Evolutionary conservation across 2,329 filamentous ascomycete species (phyloP), one percentile per base, ranked within the genome.

Genomic region (Aspergillus sp.): DNA sequence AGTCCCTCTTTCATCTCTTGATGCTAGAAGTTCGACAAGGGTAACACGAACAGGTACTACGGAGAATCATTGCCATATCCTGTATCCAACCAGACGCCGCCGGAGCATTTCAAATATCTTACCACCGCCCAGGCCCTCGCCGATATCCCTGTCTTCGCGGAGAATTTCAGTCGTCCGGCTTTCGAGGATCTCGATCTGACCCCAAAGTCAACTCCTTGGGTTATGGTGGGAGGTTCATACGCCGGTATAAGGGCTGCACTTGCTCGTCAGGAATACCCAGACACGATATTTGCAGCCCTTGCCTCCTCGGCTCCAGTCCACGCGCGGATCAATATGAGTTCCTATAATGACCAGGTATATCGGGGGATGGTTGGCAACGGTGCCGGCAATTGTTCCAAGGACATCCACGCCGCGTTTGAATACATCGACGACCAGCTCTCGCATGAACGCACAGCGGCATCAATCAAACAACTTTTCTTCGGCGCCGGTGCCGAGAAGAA

Each of bases 341-440:
- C 75, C 21, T 84, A 82, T 64, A 83, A 74, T 52, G 80, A 83
- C 21, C 77, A 81, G 39, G 66, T 84, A 2, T 79, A 79, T 62
- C 74, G 72, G 11, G 79, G 78, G 3, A 73, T 84, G 70, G 72
- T 76, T 4, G 74, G 72, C 6, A 81, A 82, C 56, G 83, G 81
- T 57, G 74, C 77, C 37, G 70, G 70, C 3, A 82, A 82, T 64
- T 84, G 82, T 67, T 76, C 79, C 12, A 70, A 72, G 12, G 81
- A 84, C 57, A 73, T 82, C 50, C 73, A 80, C 15, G 78, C 79
- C 5, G 80, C 79, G 3, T 70, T 82, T 39, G 60, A 69, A 25
- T 81, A 81, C 61, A 80, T 84, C 45, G 82, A 84, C 62, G 65
- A 66, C 9, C 70, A 80, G 31, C 69, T 84, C 12, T 72, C 72